A percentile compares a stretch with the other conserved stretches of the same genome.
Evolutionary conservation across 2,329 filamentous ascomycete genomes (phyloP).

Genomic region (Trichoderma koningiopsis): DNA sequence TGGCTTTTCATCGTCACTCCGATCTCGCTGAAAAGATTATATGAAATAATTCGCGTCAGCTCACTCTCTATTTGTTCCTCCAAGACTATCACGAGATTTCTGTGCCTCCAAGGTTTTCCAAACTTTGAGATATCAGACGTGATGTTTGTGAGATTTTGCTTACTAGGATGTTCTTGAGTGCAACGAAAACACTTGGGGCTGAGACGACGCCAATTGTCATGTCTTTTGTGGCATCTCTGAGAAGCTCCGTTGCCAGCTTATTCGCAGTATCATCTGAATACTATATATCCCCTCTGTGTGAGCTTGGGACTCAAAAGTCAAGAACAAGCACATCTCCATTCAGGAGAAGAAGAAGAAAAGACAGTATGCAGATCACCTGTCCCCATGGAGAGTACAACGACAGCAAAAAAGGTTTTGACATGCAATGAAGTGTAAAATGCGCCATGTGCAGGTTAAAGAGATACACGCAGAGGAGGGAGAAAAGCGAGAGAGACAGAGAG

Average conservation of each 20-base stretch:
- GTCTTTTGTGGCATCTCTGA: slow-evolving; percentile 59
- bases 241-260: slow-evolving; percentile 63
- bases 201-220: slow-evolving; percentile 70
- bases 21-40: slow-evolving; percentile 26
- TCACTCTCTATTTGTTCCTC: neutral
- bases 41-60: neutral
- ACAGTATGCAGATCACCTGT: too few relatives aligned
- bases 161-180: slow-evolving; percentile 70
- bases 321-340: neutral
- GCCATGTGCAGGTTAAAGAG: too few relatives aligned
- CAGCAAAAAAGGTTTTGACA: neutral
- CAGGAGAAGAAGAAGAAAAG: neutral
- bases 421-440: neutral
- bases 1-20: slow-evolving; percentile 44
- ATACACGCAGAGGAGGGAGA: neutral
- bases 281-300: slow-evolving; percentile 40
- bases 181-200: slow-evolving; percentile 75
- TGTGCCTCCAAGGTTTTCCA: too few relatives aligned
- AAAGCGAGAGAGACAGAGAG: neutral
- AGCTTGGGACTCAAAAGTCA: neutral
- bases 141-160: slow-evolving; percentile 29
- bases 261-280: slow-evolving; percentile 73
- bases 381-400: too few relatives aligned
- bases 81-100: too few relatives aligned
- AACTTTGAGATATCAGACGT: neutral